Conservation (phyloP, 2,329 filamentous ascomycete genomes). For the Aspergillus bombycis region DNA sequence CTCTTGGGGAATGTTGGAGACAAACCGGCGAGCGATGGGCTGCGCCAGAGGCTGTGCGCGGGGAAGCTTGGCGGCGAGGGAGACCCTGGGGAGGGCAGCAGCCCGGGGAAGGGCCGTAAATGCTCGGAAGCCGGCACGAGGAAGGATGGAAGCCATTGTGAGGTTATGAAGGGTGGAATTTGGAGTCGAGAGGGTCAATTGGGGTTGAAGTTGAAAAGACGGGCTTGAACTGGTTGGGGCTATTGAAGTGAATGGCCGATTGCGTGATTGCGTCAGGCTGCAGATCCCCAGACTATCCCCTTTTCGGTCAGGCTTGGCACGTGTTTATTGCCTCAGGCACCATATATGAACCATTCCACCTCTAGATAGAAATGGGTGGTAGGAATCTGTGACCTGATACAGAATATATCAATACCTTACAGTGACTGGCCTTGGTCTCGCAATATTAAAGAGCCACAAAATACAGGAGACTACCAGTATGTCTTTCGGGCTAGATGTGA, state of each 20-base stretch:
- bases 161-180: conserved; percentile 15
- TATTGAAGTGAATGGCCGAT: background rate
- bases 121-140: conserved; percentile 31
- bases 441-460: too few species aligned
- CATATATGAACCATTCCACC: too few species aligned
- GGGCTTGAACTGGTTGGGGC: background rate
- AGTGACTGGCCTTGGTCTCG: too few species aligned
- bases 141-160: conserved; percentile 34
- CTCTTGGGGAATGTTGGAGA: conserved; percentile 31
- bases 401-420: too few species aligned
- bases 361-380: too few species aligned
- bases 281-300: background rate
- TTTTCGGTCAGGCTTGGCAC: background rate
- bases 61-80: conserved; percentile 23
- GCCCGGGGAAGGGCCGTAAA: conserved; percentile 29
- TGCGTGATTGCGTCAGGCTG: background rate
- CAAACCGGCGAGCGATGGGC: conserved; percentile 34
- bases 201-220: background rate
- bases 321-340: background rate
- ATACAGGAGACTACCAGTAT: too few species aligned
- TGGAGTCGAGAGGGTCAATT: background rate
- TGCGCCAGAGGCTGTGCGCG: conserved; percentile 19
- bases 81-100: conserved; percentile 20
- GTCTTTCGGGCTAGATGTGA: too few species aligned
- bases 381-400: too few species aligned